phyloP scores from a whole-genome alignment of 1,139 yeast genomes.

The Nakaseomyces kungkrabaensis region DNA sequence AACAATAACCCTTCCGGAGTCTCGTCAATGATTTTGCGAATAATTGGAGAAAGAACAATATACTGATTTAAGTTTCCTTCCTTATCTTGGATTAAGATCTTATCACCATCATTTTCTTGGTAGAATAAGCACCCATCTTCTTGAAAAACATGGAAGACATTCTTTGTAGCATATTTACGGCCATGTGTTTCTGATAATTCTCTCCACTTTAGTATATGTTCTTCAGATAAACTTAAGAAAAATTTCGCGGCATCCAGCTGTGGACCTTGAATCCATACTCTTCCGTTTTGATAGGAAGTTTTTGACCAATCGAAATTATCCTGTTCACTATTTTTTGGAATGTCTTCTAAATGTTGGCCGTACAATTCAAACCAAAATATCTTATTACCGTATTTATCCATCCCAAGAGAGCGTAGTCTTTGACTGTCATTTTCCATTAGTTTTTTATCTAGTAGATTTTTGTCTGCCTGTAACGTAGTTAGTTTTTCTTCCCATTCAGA shows the following conservation, averaged over 20 bases:
- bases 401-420: slow-evolving; percentile 66
- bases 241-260: slow-evolving; percentile 46
- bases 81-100: slow-evolving; percentile 28
- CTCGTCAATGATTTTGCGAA: slow-evolving; percentile 64
- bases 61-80: slow-evolving; percentile 34
- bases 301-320: slow-evolving; percentile 33
- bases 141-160: slow-evolving; percentile 16
- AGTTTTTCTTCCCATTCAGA: slow-evolving; percentile 21
- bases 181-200: slow-evolving; percentile 18
- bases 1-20: slow-evolving; percentile 43
- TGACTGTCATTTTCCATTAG: slow-evolving; percentile 67
- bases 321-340: slow-evolving; percentile 59
- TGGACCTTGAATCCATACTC: slow-evolving; percentile 93
- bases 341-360: slow-evolving; percentile 61
- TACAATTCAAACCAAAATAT: slow-evolving; percentile 95
- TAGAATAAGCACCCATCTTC: slow-evolving; percentile 15
- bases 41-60: slow-evolving; percentile 36
- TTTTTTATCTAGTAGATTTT: slow-evolving; percentile 44
- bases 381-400: slow-evolving; percentile 72
- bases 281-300: slow-evolving; percentile 47
- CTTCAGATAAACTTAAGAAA: slow-evolving; percentile 34
- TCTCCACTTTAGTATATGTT: slow-evolving; percentile 31
- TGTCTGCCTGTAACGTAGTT: slow-evolving; percentile 38
- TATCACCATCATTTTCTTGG: slow-evolving; percentile 18
- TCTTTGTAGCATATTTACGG: slow-evolving; percentile 22